Percentiles rank a stretch among this genome's conserved stretches.
These are phyloP conservation scores for Pichia exigua DNA, from an alignment of 805 yeast genomes.

Conservation along the genomic window DNA sequence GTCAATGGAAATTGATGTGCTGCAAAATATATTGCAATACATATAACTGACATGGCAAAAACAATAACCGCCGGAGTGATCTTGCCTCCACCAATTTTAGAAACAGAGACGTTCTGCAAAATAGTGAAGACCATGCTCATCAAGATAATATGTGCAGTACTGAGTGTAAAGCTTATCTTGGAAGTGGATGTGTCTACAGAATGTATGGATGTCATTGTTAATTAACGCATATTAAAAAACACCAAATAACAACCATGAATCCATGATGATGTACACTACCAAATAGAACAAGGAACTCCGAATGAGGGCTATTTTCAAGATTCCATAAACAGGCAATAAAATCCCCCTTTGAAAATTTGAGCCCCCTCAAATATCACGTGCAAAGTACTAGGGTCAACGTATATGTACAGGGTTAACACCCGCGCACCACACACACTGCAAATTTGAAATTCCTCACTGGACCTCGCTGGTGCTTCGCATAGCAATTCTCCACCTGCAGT, in stretches of 20 bases:
- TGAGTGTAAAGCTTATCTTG: background rate
- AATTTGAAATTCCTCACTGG: background rate
- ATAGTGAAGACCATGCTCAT: background rate
- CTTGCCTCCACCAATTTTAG: background rate
- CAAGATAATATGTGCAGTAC: background rate
- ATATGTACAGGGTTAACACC: background rate
- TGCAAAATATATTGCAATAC: background rate
- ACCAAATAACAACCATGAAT: background rate
- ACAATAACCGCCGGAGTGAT: background rate
- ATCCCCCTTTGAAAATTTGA: background rate
- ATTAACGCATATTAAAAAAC: background rate
- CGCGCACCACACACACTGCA: background rate
- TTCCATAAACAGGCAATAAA: too few relatives aligned
- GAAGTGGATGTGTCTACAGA: background rate
- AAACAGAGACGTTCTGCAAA: background rate
- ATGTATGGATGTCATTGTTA: background rate
- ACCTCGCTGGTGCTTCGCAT: background rate
- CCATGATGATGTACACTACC: too few relatives aligned
- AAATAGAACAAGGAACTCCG: background rate
- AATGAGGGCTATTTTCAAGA: background rate
- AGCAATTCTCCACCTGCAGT: background rate
- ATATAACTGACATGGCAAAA: background rate
- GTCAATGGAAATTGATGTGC: background rate
- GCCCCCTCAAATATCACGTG: conserved; percentile 5
- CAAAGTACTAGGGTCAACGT: background rate